Conservation (phyloP, 345 rosid genomes). For the Chamaenerion angustifolium region DNA sequence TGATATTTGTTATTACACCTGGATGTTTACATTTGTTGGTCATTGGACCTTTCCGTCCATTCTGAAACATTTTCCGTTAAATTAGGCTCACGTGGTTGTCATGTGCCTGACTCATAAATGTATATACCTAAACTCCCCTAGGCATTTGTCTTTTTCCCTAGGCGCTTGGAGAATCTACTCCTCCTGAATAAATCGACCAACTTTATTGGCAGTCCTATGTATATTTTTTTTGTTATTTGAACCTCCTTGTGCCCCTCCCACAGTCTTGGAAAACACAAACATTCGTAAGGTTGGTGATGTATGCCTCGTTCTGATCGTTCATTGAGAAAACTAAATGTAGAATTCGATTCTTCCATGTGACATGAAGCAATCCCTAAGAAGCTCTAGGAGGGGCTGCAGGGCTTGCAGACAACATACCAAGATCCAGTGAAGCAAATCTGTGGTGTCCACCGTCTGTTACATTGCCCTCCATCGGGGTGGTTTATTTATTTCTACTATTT, state of each 20-base stretch:
- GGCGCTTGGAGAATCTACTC: conserved; percentile 37
- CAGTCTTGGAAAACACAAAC: conserved; percentile 46
- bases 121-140: too few species aligned
- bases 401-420: conserved; percentile 42
- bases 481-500: conserved; percentile 15
- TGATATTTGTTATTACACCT: too few species aligned
- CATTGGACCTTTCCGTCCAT: too few species aligned
- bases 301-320: conserved; percentile 54
- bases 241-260: conserved; percentile 16
- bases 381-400: conserved; percentile 31
- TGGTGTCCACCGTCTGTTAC: conserved; percentile 16
- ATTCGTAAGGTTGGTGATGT: conserved; percentile 40
- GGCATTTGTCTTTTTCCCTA: too few species aligned
- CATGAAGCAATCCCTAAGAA: conserved; percentile 68
- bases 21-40: too few species aligned
- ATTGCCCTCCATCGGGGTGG: conserved; percentile 7
- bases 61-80: too few species aligned
- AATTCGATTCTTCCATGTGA: conserved; percentile 49
- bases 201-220: conserved; percentile 55
- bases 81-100: too few species aligned
- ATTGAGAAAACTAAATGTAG: conserved; percentile 72
- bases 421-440: conserved; percentile 20
- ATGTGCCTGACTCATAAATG: too few species aligned
- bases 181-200: conserved; percentile 46
- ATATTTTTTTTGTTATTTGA: conserved; percentile 24